Evolutionary conservation across 23 red algal genomes (phyloP).

Genomic region (Agarophyton chilense): DNA sequence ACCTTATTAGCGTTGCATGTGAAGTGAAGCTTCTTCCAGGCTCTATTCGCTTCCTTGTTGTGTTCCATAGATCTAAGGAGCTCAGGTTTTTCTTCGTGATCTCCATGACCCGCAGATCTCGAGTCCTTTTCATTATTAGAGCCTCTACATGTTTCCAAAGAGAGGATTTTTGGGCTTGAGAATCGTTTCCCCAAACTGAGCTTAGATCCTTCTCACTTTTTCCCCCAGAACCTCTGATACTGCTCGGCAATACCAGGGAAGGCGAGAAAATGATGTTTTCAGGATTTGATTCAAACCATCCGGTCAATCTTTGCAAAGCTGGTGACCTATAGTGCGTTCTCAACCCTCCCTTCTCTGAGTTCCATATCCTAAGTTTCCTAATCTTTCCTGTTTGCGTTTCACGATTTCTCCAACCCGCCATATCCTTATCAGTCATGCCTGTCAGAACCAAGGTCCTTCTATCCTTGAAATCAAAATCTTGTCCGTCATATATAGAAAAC

Average conservation of each 20-base stretch:
- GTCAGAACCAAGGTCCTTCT: too few relatives aligned
- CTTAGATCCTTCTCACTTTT: too few relatives aligned
- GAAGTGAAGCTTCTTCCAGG: not conserved
- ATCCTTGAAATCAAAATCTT: slow-evolving; percentile 46
- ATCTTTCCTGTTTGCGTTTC: not conserved
- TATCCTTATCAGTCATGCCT: slow-evolving; percentile 23
- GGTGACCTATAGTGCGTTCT: slow-evolving; percentile 8
- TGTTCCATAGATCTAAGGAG: slow-evolving; percentile 21
- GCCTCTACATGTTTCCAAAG: not conserved
- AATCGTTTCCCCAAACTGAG: not conserved
- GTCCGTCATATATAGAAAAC: slow-evolving; percentile 37
- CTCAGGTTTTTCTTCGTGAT: not conserved
- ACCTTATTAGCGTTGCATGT: not conserved
- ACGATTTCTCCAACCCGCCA: not conserved
- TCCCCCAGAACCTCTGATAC: too few relatives aligned
- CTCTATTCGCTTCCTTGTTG: slow-evolving; percentile 10
- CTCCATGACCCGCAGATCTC: not conserved
- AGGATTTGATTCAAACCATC: slow-evolving; percentile 31
- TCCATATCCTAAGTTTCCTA: slow-evolving; percentile 45
- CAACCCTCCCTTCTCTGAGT: not conserved
- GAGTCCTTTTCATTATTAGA: not conserved
- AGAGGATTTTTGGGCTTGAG: not conserved
- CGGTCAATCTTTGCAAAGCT: not conserved
- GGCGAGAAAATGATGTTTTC: slow-evolving; percentile 21
- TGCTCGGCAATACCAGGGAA: not conserved